phyloP scores from a whole-genome alignment of 164 flowering plant genomes.

The Aristolochia contorta region DNA sequence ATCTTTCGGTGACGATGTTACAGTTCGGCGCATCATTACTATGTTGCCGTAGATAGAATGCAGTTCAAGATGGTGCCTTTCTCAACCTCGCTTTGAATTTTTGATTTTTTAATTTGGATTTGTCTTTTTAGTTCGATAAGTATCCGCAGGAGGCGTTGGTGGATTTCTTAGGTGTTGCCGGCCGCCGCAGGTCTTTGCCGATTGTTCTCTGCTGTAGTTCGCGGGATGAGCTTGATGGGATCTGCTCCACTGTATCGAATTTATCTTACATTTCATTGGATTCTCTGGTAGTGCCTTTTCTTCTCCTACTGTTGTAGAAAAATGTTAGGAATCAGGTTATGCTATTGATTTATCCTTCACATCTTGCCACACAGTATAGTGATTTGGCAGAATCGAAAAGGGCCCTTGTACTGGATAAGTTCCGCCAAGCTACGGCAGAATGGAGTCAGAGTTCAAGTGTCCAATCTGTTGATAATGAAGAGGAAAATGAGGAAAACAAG shows the following conservation, averaged over 20 bases:
- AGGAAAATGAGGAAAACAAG: conserved; percentile 32
- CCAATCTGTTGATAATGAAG: conserved; percentile 25
- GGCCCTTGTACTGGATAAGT: conserved; percentile 35
- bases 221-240: conserved; percentile 91
- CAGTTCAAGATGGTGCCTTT: conserved; percentile 63
- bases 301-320: not conserved
- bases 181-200: conserved; percentile 56
- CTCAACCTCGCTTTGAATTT: not conserved
- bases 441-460: conserved; percentile 40
- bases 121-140: not conserved
- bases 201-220: conserved; percentile 83
- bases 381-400: conserved; percentile 74
- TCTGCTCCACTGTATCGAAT: conserved; percentile 59
- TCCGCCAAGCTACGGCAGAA: conserved; percentile 41
- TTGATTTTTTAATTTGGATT: not conserved
- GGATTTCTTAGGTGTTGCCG: conserved; percentile 66
- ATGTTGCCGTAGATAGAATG: conserved; percentile 82
- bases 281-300: conserved; percentile 36
- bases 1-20: not conserved
- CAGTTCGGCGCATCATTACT: conserved; percentile 78
- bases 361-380: conserved; percentile 46
- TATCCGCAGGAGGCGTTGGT: conserved; percentile 66
- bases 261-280: conserved; percentile 51
- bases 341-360: not conserved
- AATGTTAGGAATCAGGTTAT: not conserved